Percentiles rank a stretch among this genome's conserved stretches.
These are phyloP conservation scores for Capillidium rhysosporum DNA, from an alignment of 371 early-diverging fungal species.

Conservation along the genomic window DNA sequence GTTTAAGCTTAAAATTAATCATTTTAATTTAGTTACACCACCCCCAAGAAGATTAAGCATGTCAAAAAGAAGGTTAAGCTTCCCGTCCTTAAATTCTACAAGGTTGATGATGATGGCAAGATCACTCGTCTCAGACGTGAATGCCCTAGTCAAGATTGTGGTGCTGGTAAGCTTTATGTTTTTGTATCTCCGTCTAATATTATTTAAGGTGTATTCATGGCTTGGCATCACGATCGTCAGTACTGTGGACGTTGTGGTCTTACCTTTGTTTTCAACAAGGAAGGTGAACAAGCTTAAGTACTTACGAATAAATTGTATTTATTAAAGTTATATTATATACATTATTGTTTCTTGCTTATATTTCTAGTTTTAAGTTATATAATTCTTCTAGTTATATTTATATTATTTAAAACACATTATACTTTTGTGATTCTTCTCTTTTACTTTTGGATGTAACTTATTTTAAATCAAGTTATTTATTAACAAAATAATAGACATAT, in stretches of 20 bases:
- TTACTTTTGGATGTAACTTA: no score
- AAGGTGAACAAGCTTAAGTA: constrained; percentile 9
- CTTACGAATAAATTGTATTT: not conserved
- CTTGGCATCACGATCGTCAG: constrained; percentile 89
- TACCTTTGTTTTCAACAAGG: constrained; percentile 28
- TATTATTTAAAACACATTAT: no score
- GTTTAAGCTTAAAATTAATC: not conserved
- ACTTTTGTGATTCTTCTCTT: no score
- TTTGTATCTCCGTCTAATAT: constrained; percentile 25
- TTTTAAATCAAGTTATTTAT: no score
- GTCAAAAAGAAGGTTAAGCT: constrained; percentile 96
- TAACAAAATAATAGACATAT: no score
- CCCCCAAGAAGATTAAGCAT: constrained; percentile 99
- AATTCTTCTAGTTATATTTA: no score
- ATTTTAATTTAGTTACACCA: constrained; percentile 51
- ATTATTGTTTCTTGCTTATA: no score
- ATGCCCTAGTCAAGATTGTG: constrained; percentile 87
- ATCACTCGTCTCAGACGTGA: constrained; percentile 94
- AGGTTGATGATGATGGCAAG: constrained; percentile 92
- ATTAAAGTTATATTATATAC: no score
- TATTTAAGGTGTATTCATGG: constrained; percentile 86
- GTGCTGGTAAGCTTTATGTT: constrained; percentile 61
- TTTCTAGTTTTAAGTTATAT: no score
- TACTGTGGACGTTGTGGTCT: constrained; percentile 59
- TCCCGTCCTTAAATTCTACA: constrained; percentile 94